phyloP scores from a whole-genome alignment of 192 early-diverging fungal genomes.

The Dissophora ornata region DNA sequence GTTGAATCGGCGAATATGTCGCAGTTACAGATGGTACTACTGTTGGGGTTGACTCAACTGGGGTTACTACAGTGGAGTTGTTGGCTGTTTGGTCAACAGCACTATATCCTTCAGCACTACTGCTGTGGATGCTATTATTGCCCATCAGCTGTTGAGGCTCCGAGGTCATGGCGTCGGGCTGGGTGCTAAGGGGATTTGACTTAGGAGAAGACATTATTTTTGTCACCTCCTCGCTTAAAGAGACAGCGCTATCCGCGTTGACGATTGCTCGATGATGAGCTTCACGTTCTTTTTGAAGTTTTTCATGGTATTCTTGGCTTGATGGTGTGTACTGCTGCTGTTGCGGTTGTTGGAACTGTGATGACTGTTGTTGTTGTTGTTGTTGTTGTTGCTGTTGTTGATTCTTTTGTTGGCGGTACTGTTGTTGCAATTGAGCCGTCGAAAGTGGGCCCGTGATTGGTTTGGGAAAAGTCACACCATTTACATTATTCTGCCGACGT shows the following conservation, averaged over 20 bases:
- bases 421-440: conserved; percentile 8
- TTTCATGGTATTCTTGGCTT: not conserved
- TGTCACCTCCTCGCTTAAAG: conserved; percentile 1
- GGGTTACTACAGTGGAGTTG: not conserved
- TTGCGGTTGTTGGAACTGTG: not conserved
- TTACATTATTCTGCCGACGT: no score
- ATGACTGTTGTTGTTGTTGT: conserved; percentile 1
- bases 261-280: not conserved
- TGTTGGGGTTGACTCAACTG: not conserved
- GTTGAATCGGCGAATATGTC: not conserved
- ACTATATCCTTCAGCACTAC: not conserved
- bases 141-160: not conserved
- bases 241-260: conserved; percentile 12
- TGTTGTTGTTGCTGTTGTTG: no score
- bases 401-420: conserved; percentile 3
- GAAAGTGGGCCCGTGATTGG: not conserved
- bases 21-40: not conserved
- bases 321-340: not conserved
- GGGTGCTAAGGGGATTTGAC: no score
- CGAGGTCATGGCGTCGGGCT: not conserved
- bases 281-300: not conserved
- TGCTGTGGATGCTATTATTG: not conserved
- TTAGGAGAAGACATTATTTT: no score
- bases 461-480: no score
- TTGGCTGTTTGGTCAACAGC: not conserved